Evolutionary conservation across 345 rosid genomes (phyloP).

Genomic region (Ricinus communis): DNA sequence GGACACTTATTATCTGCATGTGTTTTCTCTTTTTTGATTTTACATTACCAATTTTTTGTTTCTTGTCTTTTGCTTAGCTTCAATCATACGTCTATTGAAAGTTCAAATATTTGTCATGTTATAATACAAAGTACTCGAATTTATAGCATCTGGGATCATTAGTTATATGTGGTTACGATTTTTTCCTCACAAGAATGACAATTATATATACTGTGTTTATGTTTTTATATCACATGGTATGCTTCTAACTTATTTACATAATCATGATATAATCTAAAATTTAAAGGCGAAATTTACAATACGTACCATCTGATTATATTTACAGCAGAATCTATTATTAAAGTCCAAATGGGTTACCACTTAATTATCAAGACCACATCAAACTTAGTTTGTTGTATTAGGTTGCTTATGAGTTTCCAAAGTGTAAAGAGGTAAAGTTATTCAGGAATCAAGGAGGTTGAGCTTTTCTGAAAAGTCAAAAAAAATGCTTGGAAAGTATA

Average conservation of each 20-base stretch:
- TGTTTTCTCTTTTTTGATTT: not conserved
- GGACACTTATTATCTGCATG: conserved; percentile 14
- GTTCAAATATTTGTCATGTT: not conserved
- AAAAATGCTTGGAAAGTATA: conserved; percentile 7
- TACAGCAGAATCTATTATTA: no score
- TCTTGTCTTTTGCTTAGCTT: conserved; percentile 9
- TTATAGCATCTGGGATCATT: not conserved
- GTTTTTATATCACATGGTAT: no score
- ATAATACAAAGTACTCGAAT: not conserved
- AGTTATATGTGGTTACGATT: not conserved
- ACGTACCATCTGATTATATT: no score
- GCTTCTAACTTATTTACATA: no score
- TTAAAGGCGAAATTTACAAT: no score
- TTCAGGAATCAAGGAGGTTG: conserved; percentile 7
- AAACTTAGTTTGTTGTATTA: no score
- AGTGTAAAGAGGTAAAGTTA: conserved; percentile 14
- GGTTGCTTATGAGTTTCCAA: not conserved
- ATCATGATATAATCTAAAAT: no score
- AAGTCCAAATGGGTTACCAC: no score
- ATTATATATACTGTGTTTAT: no score
- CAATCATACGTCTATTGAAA: not conserved
- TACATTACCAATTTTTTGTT: conserved; percentile 17
- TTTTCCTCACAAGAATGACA: not conserved
- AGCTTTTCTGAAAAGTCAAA: conserved; percentile 6
- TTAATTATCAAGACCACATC: no score